Evolutionary conservation across 179 eudicot species (phyloP).

Genomic region (Beta macrorhiza): DNA sequence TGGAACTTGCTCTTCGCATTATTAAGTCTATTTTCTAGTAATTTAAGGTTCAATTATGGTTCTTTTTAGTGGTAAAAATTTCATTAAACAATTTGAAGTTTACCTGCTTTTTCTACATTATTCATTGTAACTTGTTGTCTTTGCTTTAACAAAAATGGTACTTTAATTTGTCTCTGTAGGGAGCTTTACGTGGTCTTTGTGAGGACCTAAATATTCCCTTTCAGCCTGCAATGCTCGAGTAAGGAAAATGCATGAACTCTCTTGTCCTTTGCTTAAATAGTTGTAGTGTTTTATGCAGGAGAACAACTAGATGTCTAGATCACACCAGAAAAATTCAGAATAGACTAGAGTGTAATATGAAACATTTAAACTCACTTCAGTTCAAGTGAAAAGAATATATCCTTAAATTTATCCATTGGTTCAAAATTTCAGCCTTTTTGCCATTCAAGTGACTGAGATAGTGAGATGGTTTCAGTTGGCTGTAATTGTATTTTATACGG

Average conservation of each 20-base stretch:
- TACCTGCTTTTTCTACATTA: not conserved
- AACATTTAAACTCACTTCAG: too few species aligned
- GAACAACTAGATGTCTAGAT: too few species aligned
- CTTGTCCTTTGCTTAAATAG: slow-evolving; percentile 3
- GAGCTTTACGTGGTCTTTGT: slow-evolving; percentile 72
- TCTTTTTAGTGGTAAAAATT: not conserved
- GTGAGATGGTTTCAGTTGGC: not conserved
- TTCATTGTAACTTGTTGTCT: not conserved
- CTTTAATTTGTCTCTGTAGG: slow-evolving; percentile 43
- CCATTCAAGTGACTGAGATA: not conserved
- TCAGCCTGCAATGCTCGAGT: slow-evolving; percentile 90
- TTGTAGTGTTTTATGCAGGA: not conserved
- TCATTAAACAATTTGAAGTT: not conserved
- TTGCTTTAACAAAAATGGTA: not conserved
- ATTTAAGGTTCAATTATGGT: not conserved
- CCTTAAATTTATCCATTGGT: not conserved
- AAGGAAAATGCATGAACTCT: slow-evolving; percentile 23
- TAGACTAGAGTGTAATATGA: too few species aligned
- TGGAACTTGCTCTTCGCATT: not conserved
- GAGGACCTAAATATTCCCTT: slow-evolving; percentile 79
- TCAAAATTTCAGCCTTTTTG: not conserved
- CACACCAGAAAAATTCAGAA: too few species aligned
- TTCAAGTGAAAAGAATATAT: too few species aligned
- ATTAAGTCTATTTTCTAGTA: not conserved
- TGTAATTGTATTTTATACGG: not conserved